Base-by-base conservation (phyloP, 164 flowering plant species). In the Kingdonia uniflora region DNA sequence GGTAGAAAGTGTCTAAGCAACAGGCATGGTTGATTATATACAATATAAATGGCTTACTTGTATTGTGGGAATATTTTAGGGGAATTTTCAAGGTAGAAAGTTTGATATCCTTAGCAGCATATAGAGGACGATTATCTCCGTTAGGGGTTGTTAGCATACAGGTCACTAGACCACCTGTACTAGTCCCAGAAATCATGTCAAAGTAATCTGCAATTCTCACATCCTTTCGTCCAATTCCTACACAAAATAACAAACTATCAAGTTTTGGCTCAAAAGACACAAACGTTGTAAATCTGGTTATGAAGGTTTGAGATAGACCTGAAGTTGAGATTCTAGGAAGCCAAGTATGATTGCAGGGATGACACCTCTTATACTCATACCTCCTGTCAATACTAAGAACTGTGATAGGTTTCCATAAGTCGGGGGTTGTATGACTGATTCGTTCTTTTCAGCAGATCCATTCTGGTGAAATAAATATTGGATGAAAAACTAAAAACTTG, bases 121-220 rank as follows among this genome's bases (percentile, higher is more conserved):
- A 75, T 1, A 62, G 51, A 6, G 79, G 79, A 6, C 79, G 70
- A 0, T 50, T 53, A 19, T 65, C 47, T 14, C 66, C 68, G 19
- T 67, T 43, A 1, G 76, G 74, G 8, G 74, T 44, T 2, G 76
- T 69, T 42, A 75, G n/a, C 79, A 75, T 75, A 51, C 70, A 67
- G 8, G 79, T 72, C 16, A 75, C 61, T 2, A 75, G 59, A 11
- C 79, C 79, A 5, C 76, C 74, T 0, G 76, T 75, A 61, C 74
- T 75, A 4, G 79, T 72, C n/a, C 79, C 76, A 1, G 74, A 54
- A 17, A 73, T 68, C 51, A 72, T 65, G 52, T 75, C 77, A 47
- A 75, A 75, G 48, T 75, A 73, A 37, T 73, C 71, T 13, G 72
- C 77, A 46, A 76, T 25, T 38, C 76, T 59, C 38, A 63, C 74